Base-by-base conservation (phyloP, 2,329 filamentous ascomycete species). In the Nemania diffusa region DNA sequence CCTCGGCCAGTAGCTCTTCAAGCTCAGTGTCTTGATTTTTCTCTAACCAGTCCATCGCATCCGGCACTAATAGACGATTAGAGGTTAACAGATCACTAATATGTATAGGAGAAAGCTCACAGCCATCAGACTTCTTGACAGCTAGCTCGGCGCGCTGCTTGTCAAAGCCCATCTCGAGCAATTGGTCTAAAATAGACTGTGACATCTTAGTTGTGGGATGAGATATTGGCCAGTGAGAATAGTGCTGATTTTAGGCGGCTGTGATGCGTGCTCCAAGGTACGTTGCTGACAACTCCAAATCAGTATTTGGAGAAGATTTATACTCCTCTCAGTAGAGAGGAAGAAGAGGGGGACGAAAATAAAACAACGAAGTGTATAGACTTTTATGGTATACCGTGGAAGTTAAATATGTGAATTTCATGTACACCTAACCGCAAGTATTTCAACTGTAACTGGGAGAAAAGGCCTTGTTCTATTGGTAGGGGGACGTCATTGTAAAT, bases 21-120 rank as follows among this genome's bases (percentile, higher is more conserved):
- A 97, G 78, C 1, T 92, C 85, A 74, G 92, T 97, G 79, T 97
- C 93, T 78, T 97, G 90, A 78, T 97, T 97, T 74, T 92, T 88
- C 78, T 97, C 94, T 1, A 99, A 87, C 96, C 96, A 99, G 82
- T 97, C 92, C 65, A 99, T 87, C 59, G 96, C 96, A 72, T 90
- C 91, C 78, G 96, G 91, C 53, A 97, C 92, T 95, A 69, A 62
- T 48, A 32, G 2, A 29, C n/a, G 44, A 57, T 67, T 64, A 55
- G 37, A 8, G 6, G 48, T 29, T 17, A 15, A 51, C 13, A 29
- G 27, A 9, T 29, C 5, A 29, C 26, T 11, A 34, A 29, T 50
- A 50, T 24, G 5, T 5, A 22, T 42, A 46, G 20, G 34, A 34
- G 48, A 32, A 51, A 22, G 64, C 91, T 81, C 83, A 93, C 94